Evolutionary conservation across 768 basidiomycete genomes (phyloP), one percentile per base, ranked within the genome.

Genomic region (Roridomyces roridus): DNA sequence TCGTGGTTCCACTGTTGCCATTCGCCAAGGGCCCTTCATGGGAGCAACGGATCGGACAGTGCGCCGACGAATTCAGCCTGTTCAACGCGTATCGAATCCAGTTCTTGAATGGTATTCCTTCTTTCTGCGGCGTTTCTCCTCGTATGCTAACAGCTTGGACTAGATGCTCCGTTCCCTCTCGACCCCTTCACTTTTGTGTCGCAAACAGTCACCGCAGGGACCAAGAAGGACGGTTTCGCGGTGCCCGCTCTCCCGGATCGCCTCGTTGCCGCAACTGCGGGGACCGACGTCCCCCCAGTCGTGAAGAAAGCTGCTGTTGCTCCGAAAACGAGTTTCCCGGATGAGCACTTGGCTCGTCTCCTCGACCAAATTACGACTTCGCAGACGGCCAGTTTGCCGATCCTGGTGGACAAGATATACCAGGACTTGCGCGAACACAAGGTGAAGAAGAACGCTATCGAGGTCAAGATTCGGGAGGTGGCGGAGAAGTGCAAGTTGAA

Each of bases 1-100:
- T 88, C 15, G 87, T 94, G 24, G 77, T 89, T 5, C 91, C 89
- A 3, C 80, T 98, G 14, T 82, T 93, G 5, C 89, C 94, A 15
- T 92, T 88, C 62, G 77, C 80, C 18, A 93, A 88, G 69, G 95
- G 95, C 4, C 94, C 95, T 25, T 81, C 81, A 55, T 95, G 89
- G 86, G 94, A 96, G 70, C 70, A 77, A 1, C 70, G 69, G 11
- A 76, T 96, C 55, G 90, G 91, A 3, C 73, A 80, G 18, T 88
- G 88, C 66, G 31, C 31, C 7, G 31, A 34, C 7, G 79, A 82
- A 39, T 85, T 86, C 57, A 86, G 88, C 41, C 82, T 87, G 6
- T 89, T 96, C 70, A 83, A 83, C 25, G 74, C 80, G 23, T 95
- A 93, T 66, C 80, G 83, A 43, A 87, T 96, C 60, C 89, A 89